Percentiles rank a stretch among this genome's conserved stretches.
These are phyloP conservation scores for Candida verbasci DNA, from an alignment of 805 yeast species.

Conservation along the genomic window DNA sequence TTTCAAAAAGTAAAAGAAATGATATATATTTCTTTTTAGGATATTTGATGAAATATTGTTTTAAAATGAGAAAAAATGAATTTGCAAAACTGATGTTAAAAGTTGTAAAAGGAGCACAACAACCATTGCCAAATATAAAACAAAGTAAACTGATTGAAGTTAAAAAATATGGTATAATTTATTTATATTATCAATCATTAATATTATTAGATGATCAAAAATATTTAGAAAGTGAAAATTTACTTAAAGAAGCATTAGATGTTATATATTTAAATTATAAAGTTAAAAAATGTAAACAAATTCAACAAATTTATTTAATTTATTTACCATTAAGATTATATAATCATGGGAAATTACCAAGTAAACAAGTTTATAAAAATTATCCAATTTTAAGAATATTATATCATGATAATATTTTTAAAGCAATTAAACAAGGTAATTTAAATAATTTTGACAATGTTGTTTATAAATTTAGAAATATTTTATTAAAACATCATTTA, in stretches of 20 bases:
- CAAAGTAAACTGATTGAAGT: conserved; percentile 14
- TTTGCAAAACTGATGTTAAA: conserved; percentile 71
- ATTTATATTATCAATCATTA: conserved; percentile 65
- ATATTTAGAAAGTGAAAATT: conserved; percentile 44
- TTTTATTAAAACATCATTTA: conserved; percentile 55
- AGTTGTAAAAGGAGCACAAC: conserved; percentile 54
- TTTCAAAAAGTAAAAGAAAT: conserved; percentile 45
- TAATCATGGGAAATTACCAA: conserved; percentile 46
- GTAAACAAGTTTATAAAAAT: conserved; percentile 28
- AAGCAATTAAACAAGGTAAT: conserved; percentile 53
- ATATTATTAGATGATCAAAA: conserved; percentile 64
- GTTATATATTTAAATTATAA: conserved; percentile 24
- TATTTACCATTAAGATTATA: conserved; percentile 62
- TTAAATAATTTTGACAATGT: conserved; percentile 45
- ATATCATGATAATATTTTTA: conserved; percentile 45
- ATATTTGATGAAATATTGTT: conserved; percentile 65
- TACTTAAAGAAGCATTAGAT: conserved; percentile 48
- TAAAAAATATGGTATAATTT: conserved; percentile 50
- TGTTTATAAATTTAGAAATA: conserved; percentile 39
- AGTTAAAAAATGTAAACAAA: conserved; percentile 19
- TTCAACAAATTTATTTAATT: conserved; percentile 49
- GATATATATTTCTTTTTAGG: conserved; percentile 71
- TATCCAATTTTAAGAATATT: conserved; percentile 39
- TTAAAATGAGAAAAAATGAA: conserved; percentile 60
- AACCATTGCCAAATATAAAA: conserved; percentile 50